Conservation (phyloP, 2,329 filamentous ascomycete species). For the Pseudopyricularia javanii region DNA sequence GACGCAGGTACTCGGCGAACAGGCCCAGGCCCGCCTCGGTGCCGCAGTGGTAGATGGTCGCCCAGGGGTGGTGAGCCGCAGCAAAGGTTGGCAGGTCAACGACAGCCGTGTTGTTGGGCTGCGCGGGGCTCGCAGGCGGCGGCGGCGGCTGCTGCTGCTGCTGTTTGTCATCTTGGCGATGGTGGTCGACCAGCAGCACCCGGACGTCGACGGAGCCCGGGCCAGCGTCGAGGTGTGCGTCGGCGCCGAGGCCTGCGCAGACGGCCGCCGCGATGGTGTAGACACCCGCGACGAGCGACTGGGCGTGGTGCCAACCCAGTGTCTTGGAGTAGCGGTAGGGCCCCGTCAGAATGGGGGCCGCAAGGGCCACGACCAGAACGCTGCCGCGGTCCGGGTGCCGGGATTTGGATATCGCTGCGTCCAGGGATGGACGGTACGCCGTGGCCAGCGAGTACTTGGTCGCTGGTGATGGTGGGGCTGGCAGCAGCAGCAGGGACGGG, state of each 20-base stretch:
- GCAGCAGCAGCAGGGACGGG: conserved; percentile 49
- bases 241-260: conserved; percentile 50
- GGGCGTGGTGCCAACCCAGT: conserved; percentile 53
- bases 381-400: conserved; percentile 22
- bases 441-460: conserved; percentile 37
- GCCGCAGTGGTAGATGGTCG: conserved; percentile 51
- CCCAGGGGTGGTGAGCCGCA: conserved; percentile 46
- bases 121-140: conserved; percentile 20
- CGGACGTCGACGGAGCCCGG: conserved; percentile 64
- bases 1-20: conserved; percentile 32
- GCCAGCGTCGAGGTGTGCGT: conserved; percentile 43
- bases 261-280: conserved; percentile 68
- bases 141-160: conserved; percentile 13
- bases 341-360: conserved; percentile 44
- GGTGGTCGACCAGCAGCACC: conserved; percentile 60
- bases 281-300: conserved; percentile 61
- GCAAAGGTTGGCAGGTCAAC: conserved; percentile 28
- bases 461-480: conserved; percentile 46
- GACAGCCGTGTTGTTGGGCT: conserved; percentile 25
- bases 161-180: conserved; percentile 11
- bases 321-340: conserved; percentile 34
- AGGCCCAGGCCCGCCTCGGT: conserved; percentile 52
- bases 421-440: conserved; percentile 48
- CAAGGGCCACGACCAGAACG: conserved; percentile 43
- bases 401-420: conserved; percentile 37